phyloP scores from a whole-genome alignment of 179 eudicot species.

The Pouteria campechiana region DNA sequence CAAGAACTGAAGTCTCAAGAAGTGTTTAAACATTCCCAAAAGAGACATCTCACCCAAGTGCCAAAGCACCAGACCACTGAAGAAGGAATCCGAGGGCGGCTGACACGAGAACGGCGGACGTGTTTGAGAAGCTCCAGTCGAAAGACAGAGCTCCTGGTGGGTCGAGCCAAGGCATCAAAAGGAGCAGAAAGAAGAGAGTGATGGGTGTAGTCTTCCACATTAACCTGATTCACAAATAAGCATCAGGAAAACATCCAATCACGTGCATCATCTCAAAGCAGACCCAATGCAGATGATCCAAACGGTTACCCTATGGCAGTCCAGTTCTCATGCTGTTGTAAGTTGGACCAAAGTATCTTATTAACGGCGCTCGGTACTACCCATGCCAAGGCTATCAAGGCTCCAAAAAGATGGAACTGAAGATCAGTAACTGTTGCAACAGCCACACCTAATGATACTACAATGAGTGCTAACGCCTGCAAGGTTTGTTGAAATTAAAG shows the following conservation, averaged over 20 bases:
- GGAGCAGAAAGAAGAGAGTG: slow-evolving; percentile 67
- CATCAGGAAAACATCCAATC: no score
- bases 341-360: slow-evolving; percentile 89
- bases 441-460: slow-evolving; percentile 78
- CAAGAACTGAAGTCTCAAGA: no score
- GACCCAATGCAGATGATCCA: no score
- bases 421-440: slow-evolving; percentile 91
- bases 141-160: slow-evolving; percentile 70
- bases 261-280: no score
- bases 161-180: slow-evolving; percentile 84
- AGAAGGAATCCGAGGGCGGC: slow-evolving; percentile 89
- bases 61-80: slow-evolving; percentile 96
- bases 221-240: slow-evolving; percentile 40
- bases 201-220: slow-evolving; percentile 97
- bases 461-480: slow-evolving; percentile 66
- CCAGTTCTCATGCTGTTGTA: slow-evolving; percentile 91
- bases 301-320: slow-evolving; percentile 91
- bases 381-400: slow-evolving; percentile 92
- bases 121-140: slow-evolving; percentile 51
- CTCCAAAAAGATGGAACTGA: slow-evolving; percentile 87
- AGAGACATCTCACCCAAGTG: slow-evolving; percentile 59
- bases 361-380: slow-evolving; percentile 88
- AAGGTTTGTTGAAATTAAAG: neutral
- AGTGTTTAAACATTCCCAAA: no score
- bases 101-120: slow-evolving; percentile 48